Evolutionary conservation across 441 rosid species (phyloP), one percentile per base, ranked within the genome.

Genomic region (Euphorbia schlechtendalii): DNA sequence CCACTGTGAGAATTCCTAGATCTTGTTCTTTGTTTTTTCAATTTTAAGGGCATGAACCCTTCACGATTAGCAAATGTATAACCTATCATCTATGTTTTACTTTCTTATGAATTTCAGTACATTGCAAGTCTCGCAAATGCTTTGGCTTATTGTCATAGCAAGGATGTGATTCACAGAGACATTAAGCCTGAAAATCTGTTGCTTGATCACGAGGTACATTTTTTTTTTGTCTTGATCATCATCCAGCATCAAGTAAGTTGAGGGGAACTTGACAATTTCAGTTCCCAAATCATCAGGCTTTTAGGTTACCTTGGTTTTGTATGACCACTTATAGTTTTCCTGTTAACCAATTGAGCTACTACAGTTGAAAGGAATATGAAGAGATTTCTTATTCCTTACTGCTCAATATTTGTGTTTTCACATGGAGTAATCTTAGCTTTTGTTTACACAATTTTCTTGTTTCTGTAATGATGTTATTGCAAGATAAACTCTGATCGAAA

Each of bases 171-270:
- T 77, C 98, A 93, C 65, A 85, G 98, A 70, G 99, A 93, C 64
- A 90, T 90, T 58, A 93, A 93, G 82, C 99, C 96, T 0, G 97
- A 93, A 81, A 93, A 93, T 74, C 65, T 93, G 82, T 70, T 93
- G 83, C 95, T 90, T 59, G 99, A 93, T 82, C 93, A 90, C 36
- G 92, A 87, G 96, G 97, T 93, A 80, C 55, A 25, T 59, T 14
- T 56, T 54, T 53, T 36, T 9, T 12, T 30, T 24, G 12, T 4
- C 8, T 34, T 34, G 22, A 34, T n/a, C 24, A 20, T 59, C 27
- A 34, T 34, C 27, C 20, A 14, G 14, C 36, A 27, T 27, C 30
- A 27, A 4, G 30, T 27, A 22, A 54, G 25, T 2, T 54, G 56
- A 52, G 28, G 25, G 22, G 9, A 8, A 27, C 24, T 8, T 7